Evolutionary conservation across 495 filamentous ascomycete species (phyloP), one percentile per base, ranked within the genome.

Genomic region (Trichodelitschia bisporula): DNA sequence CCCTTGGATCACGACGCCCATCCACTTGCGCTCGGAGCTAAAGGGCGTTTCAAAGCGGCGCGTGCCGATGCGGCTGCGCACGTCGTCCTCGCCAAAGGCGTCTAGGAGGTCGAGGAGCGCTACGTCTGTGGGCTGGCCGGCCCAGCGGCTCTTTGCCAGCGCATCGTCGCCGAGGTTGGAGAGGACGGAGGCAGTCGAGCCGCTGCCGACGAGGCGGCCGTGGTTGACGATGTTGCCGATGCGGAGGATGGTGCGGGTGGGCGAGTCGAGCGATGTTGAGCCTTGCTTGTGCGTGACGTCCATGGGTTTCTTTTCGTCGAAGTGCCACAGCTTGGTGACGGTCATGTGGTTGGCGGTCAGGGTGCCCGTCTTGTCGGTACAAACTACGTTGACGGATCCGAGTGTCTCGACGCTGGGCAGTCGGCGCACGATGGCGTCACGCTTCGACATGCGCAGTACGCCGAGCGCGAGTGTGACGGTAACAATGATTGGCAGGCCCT

Each of bases 321-420:
- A 82, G 42, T 79, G 72, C 86, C 86, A 99, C 55, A 95, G 69
- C 42, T 90, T 89, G 12, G 82, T 86, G 1, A 89, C 83, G 2
- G 89, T 89, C 84, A 95, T 93, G 44, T 95, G 89, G 45, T 95
- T 99, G 50, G 77, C 76, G 0, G 86, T 99, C 31, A 99, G 49
- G 14, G 86, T 97, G 15, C 84, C 73, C 13, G 86, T 99, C 55
- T 99, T 99, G 54, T 99, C 86, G 45, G 78, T 92, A 54, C 86
- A 99, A 17, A 99, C 77, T 28, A 99, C 86, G 48, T 93, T 95
- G 18, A 99, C 86, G 26, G 78, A 90, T 13, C 89, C 86, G n/a
- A 99, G 55, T 3, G 86, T 95, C 41, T 99, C 86, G 3, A 99
- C 86, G 47, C 82, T 92, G 10, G 86, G 86, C 42, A 99, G 72